Evolutionary conservation across 2,329 filamentous ascomycete species (phyloP).

Genomic region (Aspergillus luchuensis): DNA sequence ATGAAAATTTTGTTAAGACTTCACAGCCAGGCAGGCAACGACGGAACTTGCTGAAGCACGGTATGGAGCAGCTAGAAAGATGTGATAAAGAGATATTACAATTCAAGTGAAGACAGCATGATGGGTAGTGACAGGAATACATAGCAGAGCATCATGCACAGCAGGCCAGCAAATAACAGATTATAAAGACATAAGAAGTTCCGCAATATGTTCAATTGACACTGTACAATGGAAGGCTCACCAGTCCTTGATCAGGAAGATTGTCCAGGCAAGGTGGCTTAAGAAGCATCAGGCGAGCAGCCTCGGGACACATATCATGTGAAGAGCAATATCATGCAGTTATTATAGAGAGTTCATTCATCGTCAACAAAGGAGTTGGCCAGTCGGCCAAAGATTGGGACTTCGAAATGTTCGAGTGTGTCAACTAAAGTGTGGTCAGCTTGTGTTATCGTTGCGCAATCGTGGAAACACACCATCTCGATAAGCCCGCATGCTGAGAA

Average conservation of each 20-base stretch:
- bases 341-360: conserved; percentile 54
- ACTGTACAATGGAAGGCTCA: conserved; percentile 6
- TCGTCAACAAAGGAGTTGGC: conserved; percentile 91
- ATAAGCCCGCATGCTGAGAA: conserved; percentile 78
- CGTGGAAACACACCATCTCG: conserved; percentile 65
- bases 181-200: background rate
- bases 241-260: background rate
- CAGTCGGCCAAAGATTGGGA: conserved; percentile 81
- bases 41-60: background rate
- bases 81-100: background rate
- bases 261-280: background rate
- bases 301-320: background rate
- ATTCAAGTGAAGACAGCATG: background rate
- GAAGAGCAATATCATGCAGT: background rate
- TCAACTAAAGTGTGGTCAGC: conserved; percentile 52
- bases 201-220: conserved; percentile 2
- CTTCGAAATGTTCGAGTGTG: conserved; percentile 70
- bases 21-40: background rate
- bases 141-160: background rate
- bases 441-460: background rate
- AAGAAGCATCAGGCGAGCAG: background rate
- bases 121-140: background rate
- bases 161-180: background rate
- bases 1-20: background rate
- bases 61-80: background rate